Evolutionary conservation across 345 rosid species (phyloP).

Genomic region (Erodium maritimum): DNA sequence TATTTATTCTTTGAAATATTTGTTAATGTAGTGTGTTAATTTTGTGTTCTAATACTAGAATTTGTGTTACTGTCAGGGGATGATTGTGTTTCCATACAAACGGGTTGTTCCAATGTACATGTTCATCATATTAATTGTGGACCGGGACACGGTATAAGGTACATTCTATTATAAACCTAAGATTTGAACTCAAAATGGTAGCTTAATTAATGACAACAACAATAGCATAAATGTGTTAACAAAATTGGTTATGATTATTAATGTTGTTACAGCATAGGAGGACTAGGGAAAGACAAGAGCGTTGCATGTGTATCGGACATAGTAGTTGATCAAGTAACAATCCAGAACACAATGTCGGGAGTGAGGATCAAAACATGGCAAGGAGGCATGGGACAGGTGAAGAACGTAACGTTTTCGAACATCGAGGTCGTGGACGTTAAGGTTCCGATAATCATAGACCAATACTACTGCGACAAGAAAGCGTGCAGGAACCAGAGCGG

Average conservation of each 20-base stretch:
- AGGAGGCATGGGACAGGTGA: conserved; percentile 73
- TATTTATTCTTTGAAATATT: too few species aligned
- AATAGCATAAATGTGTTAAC: too few species aligned
- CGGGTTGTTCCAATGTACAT: conserved; percentile 70
- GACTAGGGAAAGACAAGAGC: conserved; percentile 64
- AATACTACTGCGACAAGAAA: conserved; percentile 72
- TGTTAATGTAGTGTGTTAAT: too few species aligned
- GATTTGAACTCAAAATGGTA: not conserved
- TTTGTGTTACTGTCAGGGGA: conserved; percentile 40
- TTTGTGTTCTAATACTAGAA: not conserved
- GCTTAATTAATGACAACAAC: too few species aligned
- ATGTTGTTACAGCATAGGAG: conserved; percentile 65
- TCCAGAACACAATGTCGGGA: conserved; percentile 50
- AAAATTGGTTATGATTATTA: too few species aligned
- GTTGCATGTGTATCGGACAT: conserved; percentile 67
- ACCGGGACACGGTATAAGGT: conserved; percentile 97
- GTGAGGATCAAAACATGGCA: conserved; percentile 94
- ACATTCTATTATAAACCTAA: not conserved
- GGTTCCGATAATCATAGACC: conserved; percentile 70
- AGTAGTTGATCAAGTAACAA: conserved; percentile 41
- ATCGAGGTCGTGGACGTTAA: conserved; percentile 61
- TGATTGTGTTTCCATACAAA: conserved; percentile 85
- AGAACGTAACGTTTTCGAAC: conserved; percentile 61
- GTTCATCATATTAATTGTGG: conserved; percentile 70
- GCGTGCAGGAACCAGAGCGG: conserved; percentile 61